Conservation (phyloP, 2,329 filamentous ascomycete species). For the Aureobasidium pullulans region DNA sequence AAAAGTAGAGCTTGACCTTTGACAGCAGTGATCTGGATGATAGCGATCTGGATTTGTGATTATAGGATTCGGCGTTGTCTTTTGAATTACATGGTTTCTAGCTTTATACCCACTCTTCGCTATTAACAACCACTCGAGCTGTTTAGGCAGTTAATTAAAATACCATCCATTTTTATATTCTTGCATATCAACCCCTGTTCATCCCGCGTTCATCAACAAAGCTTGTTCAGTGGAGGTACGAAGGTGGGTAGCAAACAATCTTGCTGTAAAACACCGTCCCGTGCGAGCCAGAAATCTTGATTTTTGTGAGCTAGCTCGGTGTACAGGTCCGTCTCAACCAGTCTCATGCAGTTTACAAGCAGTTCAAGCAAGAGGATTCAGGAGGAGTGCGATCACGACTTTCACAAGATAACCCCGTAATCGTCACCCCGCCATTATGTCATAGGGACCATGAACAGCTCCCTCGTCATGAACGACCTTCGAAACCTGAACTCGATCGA, state of each 20-base stretch:
- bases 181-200: not conserved
- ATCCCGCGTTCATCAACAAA: not conserved
- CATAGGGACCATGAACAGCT: not conserved
- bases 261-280: not conserved
- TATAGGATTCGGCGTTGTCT: conserved; percentile 3
- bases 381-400: not conserved
- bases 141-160: not conserved
- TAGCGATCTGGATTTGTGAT: not conserved
- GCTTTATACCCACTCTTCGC: conserved; percentile 4
- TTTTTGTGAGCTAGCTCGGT: not conserved
- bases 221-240: not conserved
- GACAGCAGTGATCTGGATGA: not conserved
- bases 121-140: not conserved
- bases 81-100: conserved; percentile 5
- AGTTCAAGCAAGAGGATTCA: not conserved
- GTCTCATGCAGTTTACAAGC: not conserved
- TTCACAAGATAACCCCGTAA: not conserved
- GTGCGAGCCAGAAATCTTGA: not conserved
- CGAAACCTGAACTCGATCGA: conserved; percentile 2
- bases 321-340: not conserved
- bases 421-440: conserved; percentile 2
- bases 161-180: not conserved
- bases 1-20: not conserved
- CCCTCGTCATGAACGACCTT: conserved; percentile 10
- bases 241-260: not conserved